Evolutionary conservation across 2,329 filamentous ascomycete species (phyloP), one percentile per base, ranked within the genome.

Genomic region (Aureobasidium lini): DNA sequence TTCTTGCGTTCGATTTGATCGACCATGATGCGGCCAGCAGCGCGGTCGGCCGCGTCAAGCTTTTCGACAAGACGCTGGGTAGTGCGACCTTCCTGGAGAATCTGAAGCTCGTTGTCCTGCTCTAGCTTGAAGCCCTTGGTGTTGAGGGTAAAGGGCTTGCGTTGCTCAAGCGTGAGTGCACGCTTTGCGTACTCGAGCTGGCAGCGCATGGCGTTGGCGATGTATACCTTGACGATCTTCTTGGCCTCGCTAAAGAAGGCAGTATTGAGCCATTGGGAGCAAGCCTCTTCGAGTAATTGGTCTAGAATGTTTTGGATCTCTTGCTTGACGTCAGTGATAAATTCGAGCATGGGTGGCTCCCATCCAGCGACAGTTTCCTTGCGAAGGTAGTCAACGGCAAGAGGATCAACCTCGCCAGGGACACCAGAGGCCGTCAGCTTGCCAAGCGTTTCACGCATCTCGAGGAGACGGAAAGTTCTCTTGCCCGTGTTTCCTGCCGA

Each of bases 61-160:
- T 74, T 69, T 9, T 68, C 62, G 1, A 64, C 62, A 0, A 66
- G 59, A 1, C 73, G 69, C 2, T 60, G 39, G 0, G 61, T 64
- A 0, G 67, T 64, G 0, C 75, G 70, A 0, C 63, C 62, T 0
- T 68, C 56, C 1, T 53, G 44, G 13, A 76, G 70, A 0, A 62
- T 37, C 1, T 64, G 60, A 0, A 68, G 57, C 1, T 67, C 61
- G 0, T 60, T 53, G 0, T 57, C 49, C 16, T 66, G 68, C 10
- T 70, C 66, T 0, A 15, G 9, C 0, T 65, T 58, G 16, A 71
- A 66, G 0, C 63, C 32, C 0, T 69, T 64, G 0, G 66, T 53
- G 18, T 70, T 64, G 3, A 68, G 67, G 1, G 73, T 71, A n/a
- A 74, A 69, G 0, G 75, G 71, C 2, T 71, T 72, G 44, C 69